These are phyloP conservation scores for Pyrenophora tritici-repentis DNA, from an alignment of 2,329 filamentous ascomycete genomes.

Conservation along the genomic window DNA sequence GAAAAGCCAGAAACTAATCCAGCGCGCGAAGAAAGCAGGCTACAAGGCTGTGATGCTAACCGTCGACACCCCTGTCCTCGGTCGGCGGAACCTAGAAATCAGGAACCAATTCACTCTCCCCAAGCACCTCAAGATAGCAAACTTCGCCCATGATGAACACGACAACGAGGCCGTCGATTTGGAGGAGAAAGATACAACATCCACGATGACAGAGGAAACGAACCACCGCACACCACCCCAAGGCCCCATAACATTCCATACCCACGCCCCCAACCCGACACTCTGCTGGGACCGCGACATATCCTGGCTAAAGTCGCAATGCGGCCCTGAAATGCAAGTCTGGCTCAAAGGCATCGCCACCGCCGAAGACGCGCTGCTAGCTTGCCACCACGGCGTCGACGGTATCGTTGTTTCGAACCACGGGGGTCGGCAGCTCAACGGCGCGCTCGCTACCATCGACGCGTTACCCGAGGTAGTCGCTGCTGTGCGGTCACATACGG, in stretches of 20 bases:
- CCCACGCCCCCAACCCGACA: constrained; percentile 29
- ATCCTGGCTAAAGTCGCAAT: constrained; percentile 25
- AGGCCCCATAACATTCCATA: constrained; percentile 25
- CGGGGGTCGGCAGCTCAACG: constrained; percentile 58
- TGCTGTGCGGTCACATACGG: constrained; percentile 51
- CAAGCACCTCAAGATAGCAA: constrained; percentile 27
- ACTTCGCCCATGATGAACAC: constrained; percentile 21
- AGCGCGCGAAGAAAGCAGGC: constrained; percentile 30
- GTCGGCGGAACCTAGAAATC: constrained; percentile 29
- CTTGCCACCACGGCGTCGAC: constrained; percentile 49
- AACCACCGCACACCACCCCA: constrained; percentile 14
- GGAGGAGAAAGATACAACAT: background rate
- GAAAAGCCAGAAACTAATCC: constrained; percentile 25
- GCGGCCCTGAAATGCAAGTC: constrained; percentile 30
- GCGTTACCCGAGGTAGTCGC: constrained; percentile 60
- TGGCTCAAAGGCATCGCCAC: constrained; percentile 54
- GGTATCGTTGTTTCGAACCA: constrained; percentile 59
- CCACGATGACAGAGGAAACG: background rate
- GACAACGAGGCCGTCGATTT: background rate
- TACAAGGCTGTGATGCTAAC: constrained; percentile 35
- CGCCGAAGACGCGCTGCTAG: constrained; percentile 50
- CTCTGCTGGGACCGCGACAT: constrained; percentile 33
- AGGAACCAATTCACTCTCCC: constrained; percentile 35
- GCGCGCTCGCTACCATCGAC: constrained; percentile 47
- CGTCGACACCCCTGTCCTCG: constrained; percentile 33